Conservation (phyloP, 2,329 filamentous ascomycete species). For the Aspergillus jensenii region DNA sequence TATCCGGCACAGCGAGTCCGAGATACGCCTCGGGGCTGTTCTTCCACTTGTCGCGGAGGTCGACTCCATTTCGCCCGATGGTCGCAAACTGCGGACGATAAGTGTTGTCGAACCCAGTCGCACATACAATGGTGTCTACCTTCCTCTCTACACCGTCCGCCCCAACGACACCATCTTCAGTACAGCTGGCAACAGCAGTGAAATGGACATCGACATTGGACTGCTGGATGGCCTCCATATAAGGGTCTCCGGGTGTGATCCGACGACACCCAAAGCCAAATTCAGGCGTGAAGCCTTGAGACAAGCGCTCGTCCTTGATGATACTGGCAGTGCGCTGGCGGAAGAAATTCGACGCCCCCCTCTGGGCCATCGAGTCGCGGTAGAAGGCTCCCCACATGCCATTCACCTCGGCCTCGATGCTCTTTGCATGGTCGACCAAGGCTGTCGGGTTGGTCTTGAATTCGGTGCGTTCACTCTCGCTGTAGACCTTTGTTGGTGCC, state of each 20-base stretch:
- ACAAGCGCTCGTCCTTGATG: slow-evolving; percentile 1
- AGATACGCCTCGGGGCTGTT: slow-evolving; percentile 45
- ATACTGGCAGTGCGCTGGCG: not conserved
- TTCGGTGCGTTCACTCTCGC: not conserved
- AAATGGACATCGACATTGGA: slow-evolving; percentile 47
- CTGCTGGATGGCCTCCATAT: slow-evolving; percentile 43
- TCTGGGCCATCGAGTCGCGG: not conserved
- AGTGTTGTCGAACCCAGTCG: slow-evolving; percentile 22
- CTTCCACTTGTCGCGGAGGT: slow-evolving; percentile 48
- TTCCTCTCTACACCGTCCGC: slow-evolving; percentile 17
- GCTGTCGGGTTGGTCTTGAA: not conserved
- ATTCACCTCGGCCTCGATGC: slow-evolving; percentile 3
- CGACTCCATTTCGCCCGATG: slow-evolving; percentile 35
- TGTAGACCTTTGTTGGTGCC: not conserved
- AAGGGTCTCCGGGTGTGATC: slow-evolving; percentile 44
- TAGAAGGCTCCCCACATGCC: slow-evolving; percentile 7
- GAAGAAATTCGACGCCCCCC: not conserved
- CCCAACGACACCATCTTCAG: slow-evolving; percentile 30
- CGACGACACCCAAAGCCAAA: slow-evolving; percentile 36
- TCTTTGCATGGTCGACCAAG: not conserved
- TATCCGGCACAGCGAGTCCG: slow-evolving; percentile 46
- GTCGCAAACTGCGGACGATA: slow-evolving; percentile 49
- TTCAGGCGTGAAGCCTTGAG: not conserved
- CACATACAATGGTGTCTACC: slow-evolving; percentile 20
- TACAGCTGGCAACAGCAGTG: slow-evolving; percentile 39